phyloP scores from a whole-genome alignment of 1,284 basidiomycete species.

The Cystobasidiaceae sp. region DNA sequence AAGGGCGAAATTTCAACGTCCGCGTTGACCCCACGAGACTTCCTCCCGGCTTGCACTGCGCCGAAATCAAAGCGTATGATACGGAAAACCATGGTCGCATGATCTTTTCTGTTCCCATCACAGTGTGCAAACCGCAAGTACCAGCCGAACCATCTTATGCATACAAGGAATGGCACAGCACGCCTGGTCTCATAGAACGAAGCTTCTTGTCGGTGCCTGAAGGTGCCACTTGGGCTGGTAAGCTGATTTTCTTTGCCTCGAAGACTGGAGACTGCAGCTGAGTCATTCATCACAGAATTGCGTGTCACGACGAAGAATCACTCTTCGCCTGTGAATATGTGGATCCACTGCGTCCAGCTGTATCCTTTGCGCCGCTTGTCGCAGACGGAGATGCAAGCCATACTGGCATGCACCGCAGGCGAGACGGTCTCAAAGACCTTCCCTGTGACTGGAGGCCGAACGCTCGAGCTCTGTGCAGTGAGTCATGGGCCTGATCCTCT shows the following conservation, averaged over 20 bases:
- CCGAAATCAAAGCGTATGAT: conserved; percentile 44
- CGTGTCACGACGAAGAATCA: conserved; percentile 43
- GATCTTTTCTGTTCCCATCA: conserved; percentile 46
- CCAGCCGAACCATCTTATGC: conserved; percentile 20
- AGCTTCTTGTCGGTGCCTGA: conserved; percentile 45
- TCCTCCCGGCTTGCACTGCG: conserved; percentile 44
- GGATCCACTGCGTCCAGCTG: conserved; percentile 47
- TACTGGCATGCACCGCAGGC: conserved; percentile 44
- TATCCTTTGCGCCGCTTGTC: conserved; percentile 43
- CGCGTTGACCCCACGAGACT: conserved; percentile 45
- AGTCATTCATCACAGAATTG: too few relatives aligned
- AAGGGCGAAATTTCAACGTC: conserved; percentile 46
- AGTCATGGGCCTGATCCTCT: neutral
- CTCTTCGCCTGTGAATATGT: conserved; percentile 45
- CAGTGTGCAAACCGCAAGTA: conserved; percentile 45
- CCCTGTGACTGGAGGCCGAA: conserved; percentile 44
- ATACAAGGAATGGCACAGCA: conserved; percentile 33
- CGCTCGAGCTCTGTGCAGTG: conserved; percentile 45
- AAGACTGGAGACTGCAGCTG: too few relatives aligned
- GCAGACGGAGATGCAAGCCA: conserved; percentile 43
- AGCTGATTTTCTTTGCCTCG: too few relatives aligned
- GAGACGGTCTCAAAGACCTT: conserved; percentile 45
- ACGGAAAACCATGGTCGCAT: conserved; percentile 41
- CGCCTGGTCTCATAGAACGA: conserved; percentile 43
- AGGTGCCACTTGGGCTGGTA: conserved; percentile 46